Evolutionary conservation across 805 yeast genomes (phyloP), one percentile per base, ranked within the genome.

Genomic region (Kodamaea laetipori): DNA sequence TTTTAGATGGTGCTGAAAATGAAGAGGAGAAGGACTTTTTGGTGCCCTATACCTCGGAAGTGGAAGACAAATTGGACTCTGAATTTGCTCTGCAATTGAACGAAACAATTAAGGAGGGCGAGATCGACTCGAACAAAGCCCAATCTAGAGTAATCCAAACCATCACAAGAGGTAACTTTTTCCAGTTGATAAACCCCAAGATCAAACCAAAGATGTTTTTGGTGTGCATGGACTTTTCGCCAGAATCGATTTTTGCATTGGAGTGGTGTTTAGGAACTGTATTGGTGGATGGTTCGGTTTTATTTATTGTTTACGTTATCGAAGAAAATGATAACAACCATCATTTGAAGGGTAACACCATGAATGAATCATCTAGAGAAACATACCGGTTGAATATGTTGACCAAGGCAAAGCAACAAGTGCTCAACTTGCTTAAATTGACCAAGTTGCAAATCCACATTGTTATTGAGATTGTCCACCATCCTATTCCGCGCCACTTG

Each of bases 211-310:
- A 80, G 52, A 77, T 86, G 57, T 88, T 82, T 61, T 64, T 90
- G 37, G 75, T 89, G 15, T 88, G 94, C 56, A 78, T 85, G 69
- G 97, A 90, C 60, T 76, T 85, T 49, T 81, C 92, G 3, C 85
- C 88, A 0, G 97, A 89, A 58, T 83, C 95, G 2, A 73, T 75
- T 28, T 86, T 85, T 61, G 94, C 97, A 0, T 70, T 90, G 16
- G 94, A 88, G 55, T 90, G 96, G 86, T 79, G 90, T 33, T 73
- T 90, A 52, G 97, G 97, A 2, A 79, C 95, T 0, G 84, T 89
- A 0, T 71, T 90, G 37, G 84, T 82, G 16, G 90, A 87, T 56
- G 94, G 94, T 0, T 85, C 89, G 42, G 88, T 90, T 0, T 64
- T 90, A 43, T 87, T 86, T 58, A 78, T 88, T 15, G 80, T 88